A percentile compares a stretch with the other conserved stretches of the same genome.
Conservation (phyloP, 805 yeast species). For the Metschnikowia rubicola region DNA sequence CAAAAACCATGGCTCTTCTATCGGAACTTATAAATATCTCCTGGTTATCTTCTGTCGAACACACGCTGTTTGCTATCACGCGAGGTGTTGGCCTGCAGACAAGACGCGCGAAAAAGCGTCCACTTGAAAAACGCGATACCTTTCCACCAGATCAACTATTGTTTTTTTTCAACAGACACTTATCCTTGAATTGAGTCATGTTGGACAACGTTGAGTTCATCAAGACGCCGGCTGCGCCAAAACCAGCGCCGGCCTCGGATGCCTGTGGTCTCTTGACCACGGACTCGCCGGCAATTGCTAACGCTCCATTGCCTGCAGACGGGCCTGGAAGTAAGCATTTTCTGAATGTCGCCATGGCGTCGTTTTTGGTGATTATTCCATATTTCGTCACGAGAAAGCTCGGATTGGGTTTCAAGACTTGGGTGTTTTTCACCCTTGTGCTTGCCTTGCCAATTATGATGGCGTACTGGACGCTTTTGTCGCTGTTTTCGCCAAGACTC, state of each 20-base stretch:
- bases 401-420: conserved; percentile 69
- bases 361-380: conserved; percentile 56
- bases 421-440: conserved; percentile 54
- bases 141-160: neutral
- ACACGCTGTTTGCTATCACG: no score
- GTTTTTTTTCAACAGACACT: neutral
- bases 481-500: conserved; percentile 76
- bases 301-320: conserved; percentile 87
- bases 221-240: conserved; percentile 53
- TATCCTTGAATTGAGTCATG: conserved; percentile 21
- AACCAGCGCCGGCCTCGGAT: conserved; percentile 23
- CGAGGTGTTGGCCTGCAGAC: no score
- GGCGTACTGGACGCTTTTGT: conserved; percentile 78
- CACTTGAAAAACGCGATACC: no score
- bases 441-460: conserved; percentile 67
- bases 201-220: conserved; percentile 49
- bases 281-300: conserved; percentile 66
- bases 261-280: conserved; percentile 38
- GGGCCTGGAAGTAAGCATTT: conserved; percentile 83
- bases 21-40: no score
- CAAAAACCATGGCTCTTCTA: no score
- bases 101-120: no score
- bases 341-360: conserved; percentile 53
- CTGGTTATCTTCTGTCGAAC: no score
- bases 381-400: conserved; percentile 57